Percentiles rank a stretch among this genome's conserved stretches.
Conservation (phyloP, 805 yeast genomes). For the Pichia manshurica region DNA sequence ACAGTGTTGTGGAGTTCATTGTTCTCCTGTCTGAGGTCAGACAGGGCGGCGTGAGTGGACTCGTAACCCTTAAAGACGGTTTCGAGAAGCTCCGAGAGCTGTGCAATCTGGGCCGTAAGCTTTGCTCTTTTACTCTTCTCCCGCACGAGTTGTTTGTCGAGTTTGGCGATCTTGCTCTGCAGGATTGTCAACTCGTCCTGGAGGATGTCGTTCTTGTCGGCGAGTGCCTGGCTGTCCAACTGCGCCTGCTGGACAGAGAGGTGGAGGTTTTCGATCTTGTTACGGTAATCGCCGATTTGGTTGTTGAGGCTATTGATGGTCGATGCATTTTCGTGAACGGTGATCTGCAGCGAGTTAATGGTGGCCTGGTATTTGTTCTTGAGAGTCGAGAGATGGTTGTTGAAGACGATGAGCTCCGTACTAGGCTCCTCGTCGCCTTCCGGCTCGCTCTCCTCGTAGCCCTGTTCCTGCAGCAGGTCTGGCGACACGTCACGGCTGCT, state of each 20-base stretch:
- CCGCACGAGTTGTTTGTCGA: slow-evolving; percentile 6
- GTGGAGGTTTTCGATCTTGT: slow-evolving; percentile 8
- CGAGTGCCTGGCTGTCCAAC: background rate
- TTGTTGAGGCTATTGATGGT: slow-evolving; percentile 8
- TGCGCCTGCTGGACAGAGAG: slow-evolving; percentile 1
- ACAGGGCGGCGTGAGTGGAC: background rate
- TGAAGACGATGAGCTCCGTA: background rate
- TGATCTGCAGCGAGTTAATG: slow-evolving; percentile 4
- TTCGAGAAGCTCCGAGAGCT: slow-evolving; percentile 1
- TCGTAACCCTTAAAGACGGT: slow-evolving; percentile 2
- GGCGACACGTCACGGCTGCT: too few species aligned
- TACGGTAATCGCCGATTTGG: slow-evolving; percentile 3
- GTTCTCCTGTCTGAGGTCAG: slow-evolving; percentile 1
- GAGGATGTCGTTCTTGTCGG: slow-evolving; percentile 1
- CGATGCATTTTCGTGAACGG: background rate
- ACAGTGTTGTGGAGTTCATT: background rate
- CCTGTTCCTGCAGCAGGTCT: too few species aligned
- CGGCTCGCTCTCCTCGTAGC: background rate
- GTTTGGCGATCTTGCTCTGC: background rate
- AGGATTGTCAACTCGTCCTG: slow-evolving; percentile 5
- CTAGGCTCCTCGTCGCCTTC: slow-evolving; percentile 1
- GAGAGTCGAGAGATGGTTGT: background rate
- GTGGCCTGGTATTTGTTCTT: slow-evolving; percentile 5
- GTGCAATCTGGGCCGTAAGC: background rate
- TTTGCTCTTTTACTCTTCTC: slow-evolving; percentile 9